A percentile compares a stretch with the other conserved stretches of the same genome.
Evolutionary conservation across 2,329 filamentous ascomycete species (phyloP).

Genomic region (Claviceps sp.): DNA sequence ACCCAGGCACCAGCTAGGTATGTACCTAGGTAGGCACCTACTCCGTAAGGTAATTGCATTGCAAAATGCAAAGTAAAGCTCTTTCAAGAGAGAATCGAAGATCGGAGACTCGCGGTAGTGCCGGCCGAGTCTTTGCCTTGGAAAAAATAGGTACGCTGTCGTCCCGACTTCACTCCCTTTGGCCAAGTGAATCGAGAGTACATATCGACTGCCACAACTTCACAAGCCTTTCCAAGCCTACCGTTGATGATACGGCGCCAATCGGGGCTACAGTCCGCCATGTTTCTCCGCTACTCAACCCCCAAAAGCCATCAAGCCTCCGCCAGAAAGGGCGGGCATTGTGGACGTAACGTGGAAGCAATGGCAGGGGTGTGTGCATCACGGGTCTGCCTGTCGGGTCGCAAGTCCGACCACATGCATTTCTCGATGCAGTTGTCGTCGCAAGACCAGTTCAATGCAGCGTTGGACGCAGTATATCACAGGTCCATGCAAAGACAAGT

Average conservation of each 20-base stretch:
- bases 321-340: slow-evolving; percentile 4
- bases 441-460: background rate
- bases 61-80: too few species aligned
- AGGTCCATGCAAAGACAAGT: background rate
- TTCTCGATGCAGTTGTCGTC: background rate
- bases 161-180: too few species aligned
- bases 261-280: background rate
- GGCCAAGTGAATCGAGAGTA: too few species aligned
- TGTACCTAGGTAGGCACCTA: too few species aligned
- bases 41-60: too few species aligned
- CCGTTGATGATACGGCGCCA: slow-evolving; percentile 6
- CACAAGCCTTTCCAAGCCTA: background rate
- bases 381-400: background rate
- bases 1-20: too few species aligned
- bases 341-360: background rate
- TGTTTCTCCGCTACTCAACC: slow-evolving; percentile 4
- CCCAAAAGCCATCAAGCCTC: slow-evolving; percentile 1
- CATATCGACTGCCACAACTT: background rate
- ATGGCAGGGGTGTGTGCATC: background rate
- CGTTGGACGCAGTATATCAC: background rate
- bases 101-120: too few species aligned
- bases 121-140: too few species aligned
- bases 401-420: background rate
- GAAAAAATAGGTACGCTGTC: too few species aligned
- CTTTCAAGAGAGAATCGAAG: too few species aligned